Evolutionary conservation across 495 filamentous ascomycete species (phyloP), one percentile per base, ranked within the genome.

Genomic region (Aspergillus kassunensis): DNA sequence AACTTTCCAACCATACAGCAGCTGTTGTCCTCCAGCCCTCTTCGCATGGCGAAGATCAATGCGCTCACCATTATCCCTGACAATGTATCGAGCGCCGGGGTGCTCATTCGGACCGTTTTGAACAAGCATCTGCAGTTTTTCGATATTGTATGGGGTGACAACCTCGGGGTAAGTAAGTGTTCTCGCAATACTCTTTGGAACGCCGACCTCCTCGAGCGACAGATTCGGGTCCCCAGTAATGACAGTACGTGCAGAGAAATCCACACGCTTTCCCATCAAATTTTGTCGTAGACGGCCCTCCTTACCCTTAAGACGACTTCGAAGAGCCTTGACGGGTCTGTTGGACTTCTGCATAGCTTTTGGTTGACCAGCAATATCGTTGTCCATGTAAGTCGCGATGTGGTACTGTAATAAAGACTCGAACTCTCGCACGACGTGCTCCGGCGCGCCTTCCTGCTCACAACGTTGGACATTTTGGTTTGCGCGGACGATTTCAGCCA

Each of bases 321-420:
- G 89, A 58, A 99, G 91, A 20, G 91, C 87, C 74, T 99, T 99
- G 53, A 99, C 88, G 0, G 93, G 91, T 55, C 93, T 80, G 33
- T 95, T 95, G 33, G 89, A 92, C 70, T 99, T 99, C 63, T 97
- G 95, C 66, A 97, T 74, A 4, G 93, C 95, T 65, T 95, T 92
- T 0, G 93, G 93, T 55, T 93, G 88, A 40, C 92, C 92, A 49
- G 95, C 93, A 67, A 96, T 96, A 63, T 97, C 91, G 60, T 99
- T 99, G 63, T 97, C 93, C 93, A 99, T 99, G 71, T 96, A 92
- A 6, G 93, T 99, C 8, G 93, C 93, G 37, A 97, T 91, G 61
- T 99, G 93, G 65, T 93, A 99, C 59, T 99, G 93, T n/a, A 99
- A 72, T 7, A 99, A 73, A 49, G 83, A 80, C 67, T 96, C 88